Evolutionary conservation across 495 filamentous ascomycete species (phyloP), one percentile per base, ranked within the genome.

Genomic region (Geoglossum glabrum): DNA sequence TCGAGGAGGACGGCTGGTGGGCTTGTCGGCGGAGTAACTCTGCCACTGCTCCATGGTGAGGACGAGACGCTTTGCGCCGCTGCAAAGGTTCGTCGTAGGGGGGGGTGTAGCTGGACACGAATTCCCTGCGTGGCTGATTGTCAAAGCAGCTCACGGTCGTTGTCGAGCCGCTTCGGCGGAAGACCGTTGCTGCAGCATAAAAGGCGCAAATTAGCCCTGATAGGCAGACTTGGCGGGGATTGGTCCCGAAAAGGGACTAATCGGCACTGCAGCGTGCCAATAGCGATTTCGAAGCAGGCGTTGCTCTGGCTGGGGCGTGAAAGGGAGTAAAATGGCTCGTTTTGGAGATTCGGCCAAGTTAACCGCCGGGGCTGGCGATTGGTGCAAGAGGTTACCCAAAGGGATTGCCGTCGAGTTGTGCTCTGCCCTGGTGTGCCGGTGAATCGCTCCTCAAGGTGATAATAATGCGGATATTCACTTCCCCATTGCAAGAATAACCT

Each of bases 11-110:
- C 54, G 54, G 21, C 4, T 56, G 2, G 54, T 26, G 13, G 54
- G 19, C 30, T 38, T 38, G 6, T 56, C 54, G 54, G 33, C 19
- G 19, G 40, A 40, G 25, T 38, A 56, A 31, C 49, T 31, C 27
- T 58, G 56, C 56, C 56, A 58, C 56, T 58, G 56, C 28, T 58
- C 56, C 56, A 56, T 56, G 15, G 27, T 19, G 13, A 27, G 43
- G 54, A 56, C 33, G 6, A 40, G 28, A 46, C 28, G 49, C 28
- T 52, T 52, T 28, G 49, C 49, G 49, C 23, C 23, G 49, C 30
- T 27, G 28, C 23, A 52, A 13, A 31, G 49, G 49, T n/a, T 40
- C 49, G 49, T 52, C 49, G 49, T 28, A 31, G 25, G 46, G 46
- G 5, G 11, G 28, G 49, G 49, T 52, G 49, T 52, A 30, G 25